A percentile compares a stretch with the other conserved stretches of the same genome.
Conservation (phyloP, 192 early-diverging fungal species). For the Entomortierella beljakovae region DNA sequence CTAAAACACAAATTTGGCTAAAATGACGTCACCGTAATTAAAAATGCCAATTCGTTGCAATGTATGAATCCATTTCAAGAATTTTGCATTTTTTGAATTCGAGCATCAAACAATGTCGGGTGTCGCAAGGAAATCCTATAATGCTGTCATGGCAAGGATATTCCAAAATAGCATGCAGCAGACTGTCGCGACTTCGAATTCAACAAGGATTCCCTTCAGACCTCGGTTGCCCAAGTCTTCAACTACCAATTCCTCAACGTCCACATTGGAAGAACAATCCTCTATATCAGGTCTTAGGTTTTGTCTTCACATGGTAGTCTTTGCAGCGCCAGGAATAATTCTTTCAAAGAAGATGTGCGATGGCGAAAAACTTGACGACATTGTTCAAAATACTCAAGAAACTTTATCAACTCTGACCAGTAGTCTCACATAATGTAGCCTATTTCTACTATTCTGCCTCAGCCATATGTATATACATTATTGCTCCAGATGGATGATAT, state of each 20-base stretch:
- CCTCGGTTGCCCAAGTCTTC: neutral
- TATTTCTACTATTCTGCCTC: too few species aligned
- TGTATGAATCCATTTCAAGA: neutral
- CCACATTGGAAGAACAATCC: neutral
- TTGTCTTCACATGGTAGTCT: conserved; percentile 49
- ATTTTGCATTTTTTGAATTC: neutral
- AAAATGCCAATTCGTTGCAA: too few species aligned
- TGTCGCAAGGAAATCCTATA: conserved; percentile 1
- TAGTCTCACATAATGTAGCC: neutral
- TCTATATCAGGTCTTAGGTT: conserved; percentile 48
- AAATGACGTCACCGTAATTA: neutral
- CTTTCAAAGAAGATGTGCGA: conserved; percentile 44
- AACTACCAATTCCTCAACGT: neutral
- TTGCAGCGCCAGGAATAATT: conserved; percentile 35
- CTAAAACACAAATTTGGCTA: too few species aligned
- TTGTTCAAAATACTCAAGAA: conserved; percentile 10
- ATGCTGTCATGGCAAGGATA: conserved; percentile 20
- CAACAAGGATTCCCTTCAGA: conserved; percentile 17
- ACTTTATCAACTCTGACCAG: neutral
- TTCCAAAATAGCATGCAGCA: neutral
- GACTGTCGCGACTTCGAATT: neutral
- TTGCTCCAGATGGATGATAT: too few species aligned
- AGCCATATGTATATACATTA: too few species aligned
- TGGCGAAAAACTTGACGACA: conserved; percentile 39
- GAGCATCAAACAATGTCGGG: conserved; percentile 7